phyloP scores from a whole-genome alignment of 2,329 filamentous ascomycete genomes.

The Cladorrhinum sp. region DNA sequence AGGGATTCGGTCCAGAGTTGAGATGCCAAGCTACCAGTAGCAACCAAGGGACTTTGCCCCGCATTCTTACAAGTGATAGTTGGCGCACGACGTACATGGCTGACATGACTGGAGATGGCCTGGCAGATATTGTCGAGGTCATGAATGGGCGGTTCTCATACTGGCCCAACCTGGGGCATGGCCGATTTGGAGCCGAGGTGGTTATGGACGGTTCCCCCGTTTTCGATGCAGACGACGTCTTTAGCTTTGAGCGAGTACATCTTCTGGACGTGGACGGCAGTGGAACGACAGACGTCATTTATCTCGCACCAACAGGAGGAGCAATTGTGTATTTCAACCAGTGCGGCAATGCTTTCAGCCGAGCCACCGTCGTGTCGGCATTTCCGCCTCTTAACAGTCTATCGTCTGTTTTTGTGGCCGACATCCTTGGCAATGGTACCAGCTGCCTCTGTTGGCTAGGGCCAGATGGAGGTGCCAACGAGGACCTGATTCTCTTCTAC shows the following conservation, averaged over 20 bases:
- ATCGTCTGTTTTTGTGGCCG: slow-evolving; percentile 16
- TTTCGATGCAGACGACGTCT: slow-evolving; percentile 23
- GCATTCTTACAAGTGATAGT: no score
- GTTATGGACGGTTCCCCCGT: slow-evolving; percentile 30
- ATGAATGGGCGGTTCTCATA: slow-evolving; percentile 29
- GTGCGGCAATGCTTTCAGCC: no score
- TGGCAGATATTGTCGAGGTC: slow-evolving; percentile 25
- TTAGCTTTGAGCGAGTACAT: slow-evolving; percentile 19
- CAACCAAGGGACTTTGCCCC: not conserved
- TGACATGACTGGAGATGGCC: slow-evolving; percentile 28
- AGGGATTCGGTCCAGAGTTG: not conserved
- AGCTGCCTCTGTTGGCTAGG: slow-evolving; percentile 28
- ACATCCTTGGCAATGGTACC: slow-evolving; percentile 27
- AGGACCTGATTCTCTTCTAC: no score
- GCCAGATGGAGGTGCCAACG: no score
- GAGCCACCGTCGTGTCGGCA: slow-evolving; percentile 22
- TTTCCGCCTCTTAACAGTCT: slow-evolving; percentile 13
- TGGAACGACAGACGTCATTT: slow-evolving; percentile 31
- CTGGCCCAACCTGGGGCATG: slow-evolving; percentile 38
- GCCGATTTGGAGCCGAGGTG: slow-evolving; percentile 31
- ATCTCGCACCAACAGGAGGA: slow-evolving; percentile 20
- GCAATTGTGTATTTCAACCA: slow-evolving; percentile 27
- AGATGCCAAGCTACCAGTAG: not conserved
- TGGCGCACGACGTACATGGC: not conserved
- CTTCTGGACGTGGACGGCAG: slow-evolving; percentile 27